Conservation (phyloP, 257 asterid species). For the Jasminum sambac region DNA sequence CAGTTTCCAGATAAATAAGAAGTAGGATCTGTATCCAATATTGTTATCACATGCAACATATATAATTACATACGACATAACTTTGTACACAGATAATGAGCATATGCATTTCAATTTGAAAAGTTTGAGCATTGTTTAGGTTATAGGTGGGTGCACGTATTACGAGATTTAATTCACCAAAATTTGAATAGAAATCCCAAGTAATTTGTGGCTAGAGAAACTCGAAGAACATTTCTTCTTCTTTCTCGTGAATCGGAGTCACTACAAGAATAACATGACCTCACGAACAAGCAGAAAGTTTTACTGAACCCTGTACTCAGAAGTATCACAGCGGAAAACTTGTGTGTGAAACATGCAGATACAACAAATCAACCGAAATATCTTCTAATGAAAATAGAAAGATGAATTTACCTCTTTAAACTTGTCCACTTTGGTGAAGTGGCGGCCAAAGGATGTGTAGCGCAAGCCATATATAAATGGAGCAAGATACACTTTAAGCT, state of each 20-base stretch:
- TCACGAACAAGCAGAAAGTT: neutral
- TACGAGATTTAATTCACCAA: neutral
- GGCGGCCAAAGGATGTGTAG: slow-evolving; percentile 94
- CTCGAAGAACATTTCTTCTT: neutral
- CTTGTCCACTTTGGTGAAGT: slow-evolving; percentile 78
- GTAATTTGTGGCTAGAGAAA: neutral
- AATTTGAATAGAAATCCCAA: neutral
- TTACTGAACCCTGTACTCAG: neutral
- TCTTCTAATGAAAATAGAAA: slow-evolving; percentile 20
- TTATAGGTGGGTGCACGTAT: neutral
- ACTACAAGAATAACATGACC: neutral
- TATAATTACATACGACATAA: neutral
- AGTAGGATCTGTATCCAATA: neutral
- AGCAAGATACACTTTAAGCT: slow-evolving; percentile 67
- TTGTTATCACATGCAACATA: neutral
- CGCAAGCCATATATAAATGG: slow-evolving; percentile 83
- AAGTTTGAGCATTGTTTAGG: neutral
- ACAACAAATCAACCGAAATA: neutral
- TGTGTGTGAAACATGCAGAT: neutral
- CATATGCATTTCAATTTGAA: neutral
- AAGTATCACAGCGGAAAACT: neutral
- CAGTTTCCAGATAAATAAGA: neutral
- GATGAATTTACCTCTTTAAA: slow-evolving; percentile 64
- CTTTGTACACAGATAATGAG: neutral
- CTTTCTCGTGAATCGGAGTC: neutral